Evolutionary conservation across 805 yeast species (phyloP), one percentile per base, ranked within the genome.

Genomic region (Candida ipomoeae): DNA sequence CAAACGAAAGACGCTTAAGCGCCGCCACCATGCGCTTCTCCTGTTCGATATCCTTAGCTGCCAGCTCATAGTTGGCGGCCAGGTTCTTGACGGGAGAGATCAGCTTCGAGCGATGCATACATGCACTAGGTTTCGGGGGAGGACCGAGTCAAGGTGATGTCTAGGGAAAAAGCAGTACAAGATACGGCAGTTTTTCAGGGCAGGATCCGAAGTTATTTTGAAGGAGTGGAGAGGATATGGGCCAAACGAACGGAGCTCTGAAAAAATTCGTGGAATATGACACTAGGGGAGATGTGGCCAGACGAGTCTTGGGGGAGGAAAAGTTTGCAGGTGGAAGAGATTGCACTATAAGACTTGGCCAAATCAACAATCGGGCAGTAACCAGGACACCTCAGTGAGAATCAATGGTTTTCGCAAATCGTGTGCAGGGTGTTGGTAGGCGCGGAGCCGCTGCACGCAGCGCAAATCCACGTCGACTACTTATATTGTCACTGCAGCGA

Each of bases 1-100:
- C 94, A 47, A 87, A 84, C 0, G 89, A 83, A 15, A 85, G 71
- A 51, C 95, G 72, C 62, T 87, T 87, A 56, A 87, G 69, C 18
- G 88, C 86, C 35, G 85, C 81, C 53, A 87, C 87, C 63, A 83
- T 82, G 65, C 82, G 81, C 54, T 85, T 75, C 62, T 87, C 94
- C 53, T 81, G 83, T 60, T 87, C 89, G 42, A 87, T 80, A 5
- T 89, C 89, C 58, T 82, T 82, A 3, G 89, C 90, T 2, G 95
- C 95, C 35, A 68, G 60, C 55, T 65, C 73, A 57, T 71, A 72
- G 57, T 48, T 48, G 18, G 52, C 60, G 37, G 53, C 48, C 48
- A 36, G 48, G 38, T 49, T 52, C 38, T 49, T 52, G 37, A 53
- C 53, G 49, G 53, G 53, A 48, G 53, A 49, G 7, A 51, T 49